Base-by-base conservation (phyloP, 805 yeast genomes). In the Candida manassasensis region DNA sequence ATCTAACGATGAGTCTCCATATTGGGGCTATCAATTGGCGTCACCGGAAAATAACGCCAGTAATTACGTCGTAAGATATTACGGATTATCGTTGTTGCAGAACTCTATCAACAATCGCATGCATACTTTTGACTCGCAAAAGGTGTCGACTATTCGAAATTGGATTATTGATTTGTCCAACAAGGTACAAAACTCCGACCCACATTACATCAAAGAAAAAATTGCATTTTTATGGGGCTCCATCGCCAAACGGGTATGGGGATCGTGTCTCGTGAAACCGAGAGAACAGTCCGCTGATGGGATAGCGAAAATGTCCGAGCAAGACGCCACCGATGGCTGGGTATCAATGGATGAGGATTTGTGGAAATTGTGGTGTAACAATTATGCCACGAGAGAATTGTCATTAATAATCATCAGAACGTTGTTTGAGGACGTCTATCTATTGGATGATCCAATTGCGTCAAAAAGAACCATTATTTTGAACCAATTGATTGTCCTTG, bases 211-310 rank as follows among this genome's bases (percentile, higher is more conserved):
- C 38, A 85, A 81, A 51, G 97, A 89, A 53, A 93, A 93, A 58
- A 53, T 89, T 27, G 95, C 97, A 10, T 82, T 77, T 44, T 61
- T 93, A 17, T 89, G 97, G 97, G 96, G 85, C 0, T 81, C 84
- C 27, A 67, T 93, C 6, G 95, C 96, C 8, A 93, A 93, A 52
- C 71, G 95, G 38, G 72, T 79, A 19, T 93, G 98, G 98, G 96
- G 97, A 12, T 67, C 75, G 25, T 78, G 74, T 40, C 59, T 84
- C n/a, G 69, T 63, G 16, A 63, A 61, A 41, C 35, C 46, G 10
- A 6, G 32, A 17, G 52, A 45, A 9, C 51, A 49, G 37, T 48
- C 62, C 3, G 60, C 61, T 4, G 52, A 24, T 5, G 27, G 27
- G 12, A 14, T 24, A 22, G 18, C 27, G 12, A 30, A 35, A 21